Conservation (phyloP, 805 yeast species). For the Ogataea ramenticola region DNA sequence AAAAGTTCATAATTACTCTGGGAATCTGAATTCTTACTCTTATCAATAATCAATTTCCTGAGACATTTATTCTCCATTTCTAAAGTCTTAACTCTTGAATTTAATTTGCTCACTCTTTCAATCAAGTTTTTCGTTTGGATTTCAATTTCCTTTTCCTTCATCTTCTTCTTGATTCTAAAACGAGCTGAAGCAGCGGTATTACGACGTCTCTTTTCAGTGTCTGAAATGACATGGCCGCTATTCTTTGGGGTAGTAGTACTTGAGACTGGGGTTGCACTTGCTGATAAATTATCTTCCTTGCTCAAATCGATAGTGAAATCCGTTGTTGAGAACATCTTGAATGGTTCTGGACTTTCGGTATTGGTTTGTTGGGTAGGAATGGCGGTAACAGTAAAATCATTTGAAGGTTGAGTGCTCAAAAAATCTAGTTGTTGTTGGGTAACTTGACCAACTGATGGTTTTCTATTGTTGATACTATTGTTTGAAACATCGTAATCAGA, state of each 20-base stretch:
- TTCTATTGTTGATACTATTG: neutral
- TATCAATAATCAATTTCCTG: slow-evolving; percentile 45
- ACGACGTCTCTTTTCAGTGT: slow-evolving; percentile 43
- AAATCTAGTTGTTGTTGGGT: neutral
- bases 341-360: neutral
- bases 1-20: slow-evolving; percentile 6
- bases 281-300: too few species aligned
- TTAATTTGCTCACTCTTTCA: slow-evolving; percentile 38
- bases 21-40: slow-evolving; percentile 17
- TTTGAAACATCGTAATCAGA: neutral
- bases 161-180: slow-evolving; percentile 55
- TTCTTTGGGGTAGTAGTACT: neutral
- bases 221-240: neutral
- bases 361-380: neutral
- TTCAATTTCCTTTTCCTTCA: slow-evolving; percentile 55
- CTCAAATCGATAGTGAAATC: neutral
- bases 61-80: slow-evolving; percentile 59
- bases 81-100: slow-evolving; percentile 40
- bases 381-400: neutral
- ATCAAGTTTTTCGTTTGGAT: slow-evolving; percentile 33
- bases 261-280: neutral
- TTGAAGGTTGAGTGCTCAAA: neutral
- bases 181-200: slow-evolving; percentile 63
- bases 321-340: neutral
- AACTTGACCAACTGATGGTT: neutral